Evolutionary conservation across 2,329 filamentous ascomycete species (phyloP).

Genomic region (Ophiostoma himal-ulmi): DNA sequence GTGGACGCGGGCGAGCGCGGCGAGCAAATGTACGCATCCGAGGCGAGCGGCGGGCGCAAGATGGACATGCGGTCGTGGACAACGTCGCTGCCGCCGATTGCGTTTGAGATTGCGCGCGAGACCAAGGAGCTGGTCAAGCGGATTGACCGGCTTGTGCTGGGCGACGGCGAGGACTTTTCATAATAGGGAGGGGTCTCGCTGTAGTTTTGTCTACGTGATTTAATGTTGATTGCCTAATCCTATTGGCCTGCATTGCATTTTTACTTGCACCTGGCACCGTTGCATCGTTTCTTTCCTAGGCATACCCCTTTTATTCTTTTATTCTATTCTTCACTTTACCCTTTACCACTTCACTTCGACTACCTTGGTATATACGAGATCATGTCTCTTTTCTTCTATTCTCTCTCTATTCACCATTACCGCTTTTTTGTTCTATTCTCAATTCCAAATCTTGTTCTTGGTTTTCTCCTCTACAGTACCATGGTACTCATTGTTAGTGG

Average conservation of each 20-base stretch:
- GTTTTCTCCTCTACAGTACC: background rate
- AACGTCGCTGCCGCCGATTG: conserved; percentile 70
- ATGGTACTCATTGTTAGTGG: background rate
- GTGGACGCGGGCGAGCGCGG: conserved; percentile 58
- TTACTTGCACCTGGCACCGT: background rate
- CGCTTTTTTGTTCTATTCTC: background rate
- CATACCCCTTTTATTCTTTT: background rate
- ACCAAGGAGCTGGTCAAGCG: conserved; percentile 63
- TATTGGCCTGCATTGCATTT: background rate
- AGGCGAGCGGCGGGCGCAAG: conserved; percentile 45
- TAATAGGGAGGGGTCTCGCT: conserved; percentile 20
- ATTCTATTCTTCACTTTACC: background rate
- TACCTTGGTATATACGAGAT: conserved; percentile 11
- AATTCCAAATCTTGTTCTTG: background rate
- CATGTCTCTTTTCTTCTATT: conserved; percentile 4
- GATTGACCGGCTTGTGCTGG: conserved; percentile 29
- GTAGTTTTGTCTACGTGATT: background rate
- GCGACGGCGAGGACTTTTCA: conserved; percentile 30
- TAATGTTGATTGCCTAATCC: background rate
- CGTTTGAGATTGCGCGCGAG: conserved; percentile 79
- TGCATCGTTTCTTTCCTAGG: background rate
- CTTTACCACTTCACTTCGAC: background rate
- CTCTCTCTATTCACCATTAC: background rate
- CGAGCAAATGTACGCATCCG: conserved; percentile 48
- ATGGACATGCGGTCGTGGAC: conserved; percentile 59